These are phyloP conservation scores for Asparagopsis taxiformis DNA, from an alignment of 31 red algal genomes.

Conservation along the genomic window DNA sequence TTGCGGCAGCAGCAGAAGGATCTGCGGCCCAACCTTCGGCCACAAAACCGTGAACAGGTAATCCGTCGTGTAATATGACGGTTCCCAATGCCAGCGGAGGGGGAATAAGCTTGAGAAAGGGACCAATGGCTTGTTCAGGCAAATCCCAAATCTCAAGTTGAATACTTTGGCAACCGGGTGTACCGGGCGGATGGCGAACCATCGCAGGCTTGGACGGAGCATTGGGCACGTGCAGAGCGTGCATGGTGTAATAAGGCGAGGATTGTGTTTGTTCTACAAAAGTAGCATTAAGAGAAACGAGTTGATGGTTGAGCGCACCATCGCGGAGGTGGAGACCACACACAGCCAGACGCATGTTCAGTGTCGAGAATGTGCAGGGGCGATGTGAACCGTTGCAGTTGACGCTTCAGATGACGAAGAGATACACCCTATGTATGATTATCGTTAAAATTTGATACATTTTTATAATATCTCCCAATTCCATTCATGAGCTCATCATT, in stretches of 20 bases:
- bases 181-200: slow-evolving; percentile 34
- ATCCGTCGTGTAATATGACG: slow-evolving; percentile 20
- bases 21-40: slow-evolving; percentile 48
- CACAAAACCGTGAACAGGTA: slow-evolving; percentile 32
- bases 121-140: slow-evolving; percentile 21
- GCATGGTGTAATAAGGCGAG: slow-evolving; percentile 43
- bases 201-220: slow-evolving; percentile 31
- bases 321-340: slow-evolving; percentile 38
- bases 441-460: too few relatives aligned
- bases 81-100: slow-evolving; percentile 50
- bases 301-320: slow-evolving; percentile 31
- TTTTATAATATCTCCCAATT: too few relatives aligned
- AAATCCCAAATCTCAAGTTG: slow-evolving; percentile 42
- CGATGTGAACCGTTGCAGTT: too few relatives aligned
- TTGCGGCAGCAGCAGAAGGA: background rate
- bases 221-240: slow-evolving; percentile 14
- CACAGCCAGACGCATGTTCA: slow-evolving; percentile 31
- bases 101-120: slow-evolving; percentile 16
- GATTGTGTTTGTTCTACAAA: slow-evolving; percentile 15
- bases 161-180: slow-evolving; percentile 4
- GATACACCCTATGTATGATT: too few relatives aligned
- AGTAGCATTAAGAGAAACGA: slow-evolving; percentile 2
- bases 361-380: too few relatives aligned
- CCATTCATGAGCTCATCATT: too few relatives aligned
- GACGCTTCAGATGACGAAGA: too few relatives aligned